Evolutionary conservation across 225 moss, liverwort and hornwort genomes (phyloP), one percentile per base, ranked within the genome.

Genomic region (Pseudisothecium myosuroides): DNA sequence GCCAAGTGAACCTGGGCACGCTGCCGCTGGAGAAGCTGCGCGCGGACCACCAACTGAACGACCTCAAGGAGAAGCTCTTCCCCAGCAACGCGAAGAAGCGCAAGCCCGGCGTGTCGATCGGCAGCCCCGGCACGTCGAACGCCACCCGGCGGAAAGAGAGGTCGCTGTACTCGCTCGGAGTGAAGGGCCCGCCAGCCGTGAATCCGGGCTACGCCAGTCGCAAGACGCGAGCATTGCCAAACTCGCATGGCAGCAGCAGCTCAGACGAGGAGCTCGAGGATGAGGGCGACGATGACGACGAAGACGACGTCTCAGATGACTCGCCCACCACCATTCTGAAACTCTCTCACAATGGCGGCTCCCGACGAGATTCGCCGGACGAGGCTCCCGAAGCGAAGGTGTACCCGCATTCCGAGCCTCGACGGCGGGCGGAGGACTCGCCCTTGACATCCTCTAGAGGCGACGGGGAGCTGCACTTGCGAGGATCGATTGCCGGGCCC

Each of bases 21-120:
- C 92, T 95, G 36, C 98, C 98, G 66, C 90, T 99, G 91, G 98
- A 99, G 94, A 99, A 99, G 92, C 92, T 99, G 86, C 94, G 97
- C 84, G 95, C 94, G 82, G 98, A 99, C 80, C 97, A 99, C 87
- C 98, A 99, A 73, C 79, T 97, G 89, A 95, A 97, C 85, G 98
- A 96, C 61, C 90, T 99, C 47, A 99, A 97, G 89, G 96, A 94
- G 79, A 99, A 99, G 78, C 90, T 99, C 13, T 98, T 98, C 87
- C 95, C 96, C 10, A 90, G 92, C 85, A 91, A 91, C 41, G 85
- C 92, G 32, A 95, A 91, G 90, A 97, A 97, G 86, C 95, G 97
- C 91, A 99, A 99, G 91, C 92, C 91, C 83, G 95, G 96, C 71
- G 63, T 92, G 83, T 89, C 89, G 45, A 88, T 93, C 58, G 94